Evolutionary conservation across 345 rosid species (phyloP).

Genomic region (Psidium guajava): DNA sequence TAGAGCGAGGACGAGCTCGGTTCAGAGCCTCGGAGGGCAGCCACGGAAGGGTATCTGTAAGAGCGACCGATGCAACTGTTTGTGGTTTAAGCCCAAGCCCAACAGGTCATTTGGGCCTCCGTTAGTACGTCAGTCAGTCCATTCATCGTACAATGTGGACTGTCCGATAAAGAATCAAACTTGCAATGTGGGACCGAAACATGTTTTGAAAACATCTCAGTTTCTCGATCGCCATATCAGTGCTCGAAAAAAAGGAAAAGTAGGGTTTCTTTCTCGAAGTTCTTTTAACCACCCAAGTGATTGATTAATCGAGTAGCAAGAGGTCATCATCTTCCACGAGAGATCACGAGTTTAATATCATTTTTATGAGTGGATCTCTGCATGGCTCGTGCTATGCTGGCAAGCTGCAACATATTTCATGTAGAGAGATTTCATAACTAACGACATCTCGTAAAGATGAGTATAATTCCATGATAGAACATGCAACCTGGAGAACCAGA

Average conservation of each 20-base stretch:
- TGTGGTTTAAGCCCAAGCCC: not conserved
- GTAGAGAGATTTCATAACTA: not conserved
- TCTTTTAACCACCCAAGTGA: no score
- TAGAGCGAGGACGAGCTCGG: not conserved
- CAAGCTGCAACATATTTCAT: not conserved
- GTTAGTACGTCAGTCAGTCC: no score
- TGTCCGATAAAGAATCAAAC: not conserved
- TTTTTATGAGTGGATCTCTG: not conserved
- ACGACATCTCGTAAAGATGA: not conserved
- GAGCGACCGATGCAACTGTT: not conserved
- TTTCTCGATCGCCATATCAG: not conserved
- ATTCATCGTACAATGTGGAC: not conserved
- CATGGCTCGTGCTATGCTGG: not conserved
- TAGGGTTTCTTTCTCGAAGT: not conserved
- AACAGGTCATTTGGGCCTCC: not conserved
- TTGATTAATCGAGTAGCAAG: no score
- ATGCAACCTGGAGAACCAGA: no score
- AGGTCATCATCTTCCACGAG: not conserved
- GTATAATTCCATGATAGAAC: no score
- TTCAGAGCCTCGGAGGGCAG: not conserved
- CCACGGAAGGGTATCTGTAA: not conserved
- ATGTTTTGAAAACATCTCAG: no score
- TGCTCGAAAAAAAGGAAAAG: not conserved
- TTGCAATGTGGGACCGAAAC: not conserved
- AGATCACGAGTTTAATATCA: not conserved